phyloP scores from a whole-genome alignment of 179 eudicot species.

The Beta macrorhiza region DNA sequence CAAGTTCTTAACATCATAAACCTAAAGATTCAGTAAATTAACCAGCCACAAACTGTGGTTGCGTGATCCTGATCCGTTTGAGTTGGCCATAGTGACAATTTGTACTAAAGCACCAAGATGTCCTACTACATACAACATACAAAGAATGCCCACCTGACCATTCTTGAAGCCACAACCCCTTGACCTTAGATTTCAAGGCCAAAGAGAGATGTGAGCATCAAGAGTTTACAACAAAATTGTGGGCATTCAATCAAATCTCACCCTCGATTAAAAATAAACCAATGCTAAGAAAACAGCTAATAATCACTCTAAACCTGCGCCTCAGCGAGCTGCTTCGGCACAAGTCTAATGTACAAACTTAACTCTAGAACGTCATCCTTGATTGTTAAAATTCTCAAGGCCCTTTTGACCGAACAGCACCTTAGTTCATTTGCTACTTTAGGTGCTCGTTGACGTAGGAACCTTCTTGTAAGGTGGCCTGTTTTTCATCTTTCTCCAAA shows the following conservation, averaged over 20 bases:
- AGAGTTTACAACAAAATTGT: conserved; percentile 40
- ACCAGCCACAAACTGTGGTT: neutral
- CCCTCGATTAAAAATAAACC: conserved; percentile 21
- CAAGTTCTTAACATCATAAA: too few relatives aligned
- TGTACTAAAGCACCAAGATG: conserved; percentile 26
- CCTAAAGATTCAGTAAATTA: neutral
- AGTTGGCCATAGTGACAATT: conserved; percentile 18
- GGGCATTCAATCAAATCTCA: conserved; percentile 27
- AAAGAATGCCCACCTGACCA: conserved; percentile 36
- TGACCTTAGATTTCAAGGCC: conserved; percentile 8
- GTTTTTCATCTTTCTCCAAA: conserved; percentile 39
- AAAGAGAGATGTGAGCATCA: conserved; percentile 18
- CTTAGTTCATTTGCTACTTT: conserved; percentile 1
- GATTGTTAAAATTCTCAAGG: conserved; percentile 31
- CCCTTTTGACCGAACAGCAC: conserved; percentile 23
- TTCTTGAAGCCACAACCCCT: conserved; percentile 21
- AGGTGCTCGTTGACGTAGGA: conserved; percentile 39
- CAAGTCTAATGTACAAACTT: conserved; percentile 45
- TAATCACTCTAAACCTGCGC: conserved; percentile 37
- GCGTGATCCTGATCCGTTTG: conserved; percentile 4
- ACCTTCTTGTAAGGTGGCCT: conserved; percentile 37
- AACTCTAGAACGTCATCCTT: conserved; percentile 28
- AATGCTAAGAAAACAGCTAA: conserved; percentile 26
- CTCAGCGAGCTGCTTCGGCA: conserved; percentile 70
- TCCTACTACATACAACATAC: conserved; percentile 28